Evolutionary conservation across 352 stramenopile species (phyloP).

Genomic region (Stephanocyclus meneghinianus): DNA sequence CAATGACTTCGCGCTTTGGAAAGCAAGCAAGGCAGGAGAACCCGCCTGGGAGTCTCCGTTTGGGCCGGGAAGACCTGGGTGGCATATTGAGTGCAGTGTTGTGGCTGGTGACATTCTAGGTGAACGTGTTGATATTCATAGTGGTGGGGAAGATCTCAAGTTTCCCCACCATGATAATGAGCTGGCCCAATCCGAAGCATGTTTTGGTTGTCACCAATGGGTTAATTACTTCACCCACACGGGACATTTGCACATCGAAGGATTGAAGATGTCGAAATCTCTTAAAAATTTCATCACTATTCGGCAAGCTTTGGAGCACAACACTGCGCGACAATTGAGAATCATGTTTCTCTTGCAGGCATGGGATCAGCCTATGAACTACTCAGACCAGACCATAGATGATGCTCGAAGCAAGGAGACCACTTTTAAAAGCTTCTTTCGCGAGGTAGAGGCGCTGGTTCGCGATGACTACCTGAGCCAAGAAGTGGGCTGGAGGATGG

Average conservation of each 20-base stretch:
- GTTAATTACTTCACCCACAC: conserved; percentile 99
- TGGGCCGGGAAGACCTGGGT: conserved; percentile 92
- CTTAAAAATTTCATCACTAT: conserved; percentile 99
- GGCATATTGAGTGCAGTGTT: conserved; percentile 98
- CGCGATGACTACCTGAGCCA: conserved; percentile 72
- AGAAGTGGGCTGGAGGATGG: conserved; percentile 66
- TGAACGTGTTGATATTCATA: conserved; percentile 92
- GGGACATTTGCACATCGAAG: conserved; percentile 98
- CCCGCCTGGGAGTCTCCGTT: conserved; percentile 93
- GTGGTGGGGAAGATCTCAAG: conserved; percentile 94
- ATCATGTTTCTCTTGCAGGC: conserved; percentile 82
- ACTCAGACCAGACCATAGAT: conserved; percentile 82
- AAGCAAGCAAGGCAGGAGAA: conserved; percentile 92
- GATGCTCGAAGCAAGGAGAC: conserved; percentile 79
- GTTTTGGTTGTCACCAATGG: conserved; percentile 85
- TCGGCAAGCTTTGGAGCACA: conserved; percentile 78
- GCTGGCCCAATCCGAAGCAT: conserved; percentile 89
- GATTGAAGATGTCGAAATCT: conserved; percentile 99
- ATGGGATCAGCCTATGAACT: conserved; percentile 83
- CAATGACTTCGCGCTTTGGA: conserved; percentile 98
- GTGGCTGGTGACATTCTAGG: conserved; percentile 92
- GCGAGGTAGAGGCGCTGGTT: conserved; percentile 72
- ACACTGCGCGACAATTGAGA: conserved; percentile 77
- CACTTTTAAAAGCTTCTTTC: conserved; percentile 82
- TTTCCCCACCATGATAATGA: conserved; percentile 99